phyloP scores from a whole-genome alignment of 139 green algal genomes.

The Ettlia oleoabundans region DNA sequence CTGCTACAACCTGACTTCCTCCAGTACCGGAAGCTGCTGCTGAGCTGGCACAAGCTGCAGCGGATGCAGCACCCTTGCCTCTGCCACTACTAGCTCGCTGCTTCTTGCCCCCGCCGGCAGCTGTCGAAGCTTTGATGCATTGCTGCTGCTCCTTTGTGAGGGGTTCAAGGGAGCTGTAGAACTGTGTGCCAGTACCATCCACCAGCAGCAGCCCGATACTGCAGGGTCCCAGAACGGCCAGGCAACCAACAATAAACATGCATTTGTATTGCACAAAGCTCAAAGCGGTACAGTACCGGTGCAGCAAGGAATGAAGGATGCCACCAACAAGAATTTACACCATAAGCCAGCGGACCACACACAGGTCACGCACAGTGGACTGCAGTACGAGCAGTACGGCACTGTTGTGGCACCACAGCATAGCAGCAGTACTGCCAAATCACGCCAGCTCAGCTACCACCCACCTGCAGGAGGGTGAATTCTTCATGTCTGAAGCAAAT shows the following conservation, averaged over 20 bases:
- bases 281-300: too few species aligned
- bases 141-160: constrained; percentile 23
- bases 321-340: too few species aligned
- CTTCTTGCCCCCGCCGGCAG: not conserved
- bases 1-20: not conserved
- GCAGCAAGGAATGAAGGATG: not conserved
- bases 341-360: too few species aligned
- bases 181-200: constrained; percentile 7
- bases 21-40: not conserved
- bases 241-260: too few species aligned
- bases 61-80: not conserved
- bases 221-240: not conserved
- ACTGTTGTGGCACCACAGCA: too few species aligned
- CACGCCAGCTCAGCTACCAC: too few species aligned
- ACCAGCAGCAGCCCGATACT: constrained; percentile 10
- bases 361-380: too few species aligned
- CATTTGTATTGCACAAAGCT: too few species aligned
- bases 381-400: too few species aligned
- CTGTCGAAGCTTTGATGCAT: constrained; percentile 6
- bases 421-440: too few species aligned
- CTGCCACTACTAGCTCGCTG: not conserved
- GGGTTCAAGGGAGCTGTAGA: constrained; percentile 20
- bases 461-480: constrained; percentile 3
- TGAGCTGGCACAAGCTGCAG: not conserved
- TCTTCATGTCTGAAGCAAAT: constrained; percentile 14